A percentile compares a stretch with the other conserved stretches of the same genome.
Evolutionary conservation across 352 stramenopile species (phyloP).

Genomic region (Phytophthora syringae): DNA sequence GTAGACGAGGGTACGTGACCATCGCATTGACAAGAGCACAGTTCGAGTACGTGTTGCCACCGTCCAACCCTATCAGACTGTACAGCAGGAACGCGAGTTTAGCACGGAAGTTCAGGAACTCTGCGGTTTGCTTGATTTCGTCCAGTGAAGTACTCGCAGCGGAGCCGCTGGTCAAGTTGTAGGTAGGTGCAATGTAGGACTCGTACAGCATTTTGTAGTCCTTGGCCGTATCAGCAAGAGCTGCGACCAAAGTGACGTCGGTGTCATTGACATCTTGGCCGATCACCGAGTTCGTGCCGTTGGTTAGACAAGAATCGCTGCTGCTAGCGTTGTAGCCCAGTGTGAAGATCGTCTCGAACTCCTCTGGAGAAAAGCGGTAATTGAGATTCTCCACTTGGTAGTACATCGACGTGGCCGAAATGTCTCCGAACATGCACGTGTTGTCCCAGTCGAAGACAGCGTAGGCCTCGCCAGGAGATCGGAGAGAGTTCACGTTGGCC

Average conservation of each 20-base stretch:
- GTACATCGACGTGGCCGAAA: slow-evolving; percentile 52
- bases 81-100: slow-evolving; percentile 53
- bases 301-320: slow-evolving; percentile 43
- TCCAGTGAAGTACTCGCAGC: slow-evolving; percentile 13
- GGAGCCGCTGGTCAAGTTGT: slow-evolving; percentile 40
- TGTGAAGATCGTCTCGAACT: slow-evolving; percentile 50
- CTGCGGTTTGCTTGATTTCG: slow-evolving; percentile 39
- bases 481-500: slow-evolving; percentile 32
- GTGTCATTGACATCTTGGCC: slow-evolving; percentile 38
- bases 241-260: slow-evolving; percentile 40
- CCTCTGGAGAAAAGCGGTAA: slow-evolving; percentile 42
- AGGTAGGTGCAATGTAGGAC: slow-evolving; percentile 48
- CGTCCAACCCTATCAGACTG: slow-evolving; percentile 39
- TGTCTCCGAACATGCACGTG: slow-evolving; percentile 62
- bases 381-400: slow-evolving; percentile 57
- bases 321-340: slow-evolving; percentile 51
- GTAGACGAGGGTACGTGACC: slow-evolving; percentile 48
- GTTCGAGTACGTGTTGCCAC: slow-evolving; percentile 35
- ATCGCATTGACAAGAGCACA: slow-evolving; percentile 48
- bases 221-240: slow-evolving; percentile 25
- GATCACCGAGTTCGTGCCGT: slow-evolving; percentile 43
- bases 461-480: slow-evolving; percentile 45
- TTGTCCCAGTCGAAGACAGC: no score
- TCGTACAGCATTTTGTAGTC: slow-evolving; percentile 57
- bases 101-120: slow-evolving; percentile 58